These are phyloP conservation scores for Hirschfeldia incana DNA, from an alignment of 345 rosid species.

Conservation along the genomic window DNA sequence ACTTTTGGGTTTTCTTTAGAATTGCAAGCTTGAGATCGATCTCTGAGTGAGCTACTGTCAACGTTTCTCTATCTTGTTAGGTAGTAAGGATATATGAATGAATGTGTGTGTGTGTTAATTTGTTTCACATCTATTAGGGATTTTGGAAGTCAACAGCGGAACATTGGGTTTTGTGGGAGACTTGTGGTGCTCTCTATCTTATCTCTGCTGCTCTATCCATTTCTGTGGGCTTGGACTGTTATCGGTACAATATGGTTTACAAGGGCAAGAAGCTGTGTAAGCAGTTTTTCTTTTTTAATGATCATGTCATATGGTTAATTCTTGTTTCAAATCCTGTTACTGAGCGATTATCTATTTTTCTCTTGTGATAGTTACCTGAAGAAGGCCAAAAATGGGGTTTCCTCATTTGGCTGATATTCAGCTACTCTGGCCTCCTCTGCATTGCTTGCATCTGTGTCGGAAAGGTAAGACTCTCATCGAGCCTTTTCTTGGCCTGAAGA, in stretches of 20 bases:
- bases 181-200: constrained; percentile 75
- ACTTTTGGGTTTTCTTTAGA: constrained; percentile 7
- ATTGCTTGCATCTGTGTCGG: constrained; percentile 77
- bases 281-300: constrained; percentile 22
- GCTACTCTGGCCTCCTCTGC: constrained; percentile 91
- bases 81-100: constrained; percentile 4
- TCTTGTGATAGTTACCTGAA: constrained; percentile 68
- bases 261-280: constrained; percentile 74
- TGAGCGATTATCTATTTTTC: constrained; percentile 13
- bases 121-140: constrained; percentile 52
- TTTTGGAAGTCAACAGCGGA: constrained; percentile 96
- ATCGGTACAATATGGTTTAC: constrained; percentile 91
- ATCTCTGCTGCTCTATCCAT: constrained; percentile 80
- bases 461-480: constrained; percentile 52
- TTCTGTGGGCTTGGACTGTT: constrained; percentile 95
- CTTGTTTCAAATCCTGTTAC: constrained; percentile 10
- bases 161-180: constrained; percentile 91
- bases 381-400: constrained; percentile 98
- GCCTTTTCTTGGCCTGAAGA: constrained; percentile 12
- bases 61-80: constrained; percentile 2
- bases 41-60: constrained; percentile 17
- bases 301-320: constrained; percentile 1
- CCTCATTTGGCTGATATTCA: constrained; percentile 91
- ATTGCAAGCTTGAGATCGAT: constrained; percentile 20
- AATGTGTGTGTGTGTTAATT: background rate